phyloP scores from a whole-genome alignment of 495 filamentous ascomycete species.

The Podospora bellae-mahoneyi region DNA sequence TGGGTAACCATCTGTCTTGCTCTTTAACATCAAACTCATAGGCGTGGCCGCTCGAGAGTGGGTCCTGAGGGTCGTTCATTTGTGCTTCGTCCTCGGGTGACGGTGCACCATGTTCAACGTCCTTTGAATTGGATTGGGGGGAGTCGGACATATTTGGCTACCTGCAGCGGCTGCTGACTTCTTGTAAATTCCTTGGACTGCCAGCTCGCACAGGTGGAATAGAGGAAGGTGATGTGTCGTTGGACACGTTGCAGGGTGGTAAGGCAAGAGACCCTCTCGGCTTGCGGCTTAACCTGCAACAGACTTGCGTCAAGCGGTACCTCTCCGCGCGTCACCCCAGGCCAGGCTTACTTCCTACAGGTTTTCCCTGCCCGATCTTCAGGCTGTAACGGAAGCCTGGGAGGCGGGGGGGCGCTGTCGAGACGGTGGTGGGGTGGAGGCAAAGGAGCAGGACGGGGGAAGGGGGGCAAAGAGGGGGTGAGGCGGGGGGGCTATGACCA shows the following conservation, averaged over 20 bases:
- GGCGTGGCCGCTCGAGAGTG: constrained; percentile 55
- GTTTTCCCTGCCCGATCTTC: constrained; percentile 43
- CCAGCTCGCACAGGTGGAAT: constrained; percentile 51
- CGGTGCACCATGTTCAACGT: constrained; percentile 87
- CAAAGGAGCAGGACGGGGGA: constrained; percentile 10
- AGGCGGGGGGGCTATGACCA: constrained; percentile 25
- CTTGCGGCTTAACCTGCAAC: constrained; percentile 48
- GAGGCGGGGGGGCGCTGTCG: constrained; percentile 27
- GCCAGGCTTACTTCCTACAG: constrained; percentile 41
- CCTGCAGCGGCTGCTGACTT: constrained; percentile 61
- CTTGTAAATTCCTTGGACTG: constrained; percentile 56
- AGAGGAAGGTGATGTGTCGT: constrained; percentile 50
- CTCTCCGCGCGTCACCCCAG: constrained; percentile 33
- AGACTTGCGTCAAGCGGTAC: constrained; percentile 38
- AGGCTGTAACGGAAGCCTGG: constrained; percentile 47
- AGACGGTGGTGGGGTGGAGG: constrained; percentile 17
- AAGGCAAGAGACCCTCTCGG: constrained; percentile 42
- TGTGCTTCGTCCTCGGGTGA: constrained; percentile 80
- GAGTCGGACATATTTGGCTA: constrained; percentile 89
- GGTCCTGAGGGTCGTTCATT: constrained; percentile 59
- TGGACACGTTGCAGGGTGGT: constrained; percentile 54
- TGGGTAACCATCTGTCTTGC: constrained; percentile 98
- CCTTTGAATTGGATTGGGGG: constrained; percentile 90
- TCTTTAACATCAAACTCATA: constrained; percentile 99
- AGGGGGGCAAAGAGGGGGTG: constrained; percentile 13